Conservation (phyloP, 2,329 filamentous ascomycete genomes). For the Fusarium transvaalense region DNA sequence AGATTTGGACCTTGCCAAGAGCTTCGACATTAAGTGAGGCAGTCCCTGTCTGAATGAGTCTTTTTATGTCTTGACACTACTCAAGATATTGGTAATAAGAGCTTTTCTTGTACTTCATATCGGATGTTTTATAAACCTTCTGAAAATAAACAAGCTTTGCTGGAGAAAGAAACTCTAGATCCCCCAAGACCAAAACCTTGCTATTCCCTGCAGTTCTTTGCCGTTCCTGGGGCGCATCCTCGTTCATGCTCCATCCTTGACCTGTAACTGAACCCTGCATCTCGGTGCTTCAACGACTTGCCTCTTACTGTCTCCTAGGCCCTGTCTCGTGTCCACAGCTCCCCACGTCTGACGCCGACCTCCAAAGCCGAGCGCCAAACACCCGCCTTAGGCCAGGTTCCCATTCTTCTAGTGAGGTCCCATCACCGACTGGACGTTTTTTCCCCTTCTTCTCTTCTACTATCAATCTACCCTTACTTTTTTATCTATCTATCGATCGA, state of each 20-base stretch:
- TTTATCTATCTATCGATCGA: constrained; percentile 19
- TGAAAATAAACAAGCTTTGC: constrained; percentile 10
- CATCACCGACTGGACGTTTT: constrained; percentile 23
- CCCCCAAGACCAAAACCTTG: constrained; percentile 25
- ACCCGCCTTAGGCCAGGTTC: constrained; percentile 39
- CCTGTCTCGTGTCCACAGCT: constrained; percentile 42
- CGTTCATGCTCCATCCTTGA: constrained; percentile 38
- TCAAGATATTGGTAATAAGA: background rate
- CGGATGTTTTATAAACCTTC: background rate
- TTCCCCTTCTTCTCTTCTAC: constrained; percentile 13
- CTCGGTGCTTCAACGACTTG: constrained; percentile 29
- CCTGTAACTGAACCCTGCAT: constrained; percentile 43
- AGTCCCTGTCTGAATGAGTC: background rate
- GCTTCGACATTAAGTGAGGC: background rate
- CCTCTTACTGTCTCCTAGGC: constrained; percentile 31
- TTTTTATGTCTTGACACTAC: constrained; percentile 1
- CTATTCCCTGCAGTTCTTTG: constrained; percentile 18
- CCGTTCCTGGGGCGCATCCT: constrained; percentile 24
- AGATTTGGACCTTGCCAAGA: background rate
- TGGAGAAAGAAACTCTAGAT: constrained; percentile 22
- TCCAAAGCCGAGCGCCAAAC: constrained; percentile 42
- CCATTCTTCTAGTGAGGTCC: constrained; percentile 30
- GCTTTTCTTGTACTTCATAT: background rate
- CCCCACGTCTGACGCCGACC: constrained; percentile 37
- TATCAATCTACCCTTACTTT: constrained; percentile 10